These are phyloP conservation scores for Circinella umbellata DNA, from an alignment of 371 early-diverging fungal species.

Conservation along the genomic window DNA sequence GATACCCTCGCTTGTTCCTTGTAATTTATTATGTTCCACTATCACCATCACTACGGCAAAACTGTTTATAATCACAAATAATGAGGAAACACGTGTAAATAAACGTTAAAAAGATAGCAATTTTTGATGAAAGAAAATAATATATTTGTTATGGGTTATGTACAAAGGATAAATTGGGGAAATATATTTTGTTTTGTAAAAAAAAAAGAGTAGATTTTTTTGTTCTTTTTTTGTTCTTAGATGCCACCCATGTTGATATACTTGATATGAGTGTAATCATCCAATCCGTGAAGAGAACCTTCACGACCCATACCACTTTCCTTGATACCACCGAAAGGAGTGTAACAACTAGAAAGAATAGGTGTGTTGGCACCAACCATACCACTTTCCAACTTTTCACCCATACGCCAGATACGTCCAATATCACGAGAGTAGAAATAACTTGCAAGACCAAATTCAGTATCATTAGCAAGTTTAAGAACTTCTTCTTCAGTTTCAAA, in stretches of 20 bases:
- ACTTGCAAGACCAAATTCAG: constrained; percentile 79
- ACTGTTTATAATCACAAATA: too few relatives aligned
- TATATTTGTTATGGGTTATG: too few relatives aligned
- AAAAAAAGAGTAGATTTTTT: too few relatives aligned
- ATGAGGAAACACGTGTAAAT: too few relatives aligned
- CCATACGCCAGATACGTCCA: constrained; percentile 78
- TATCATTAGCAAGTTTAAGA: constrained; percentile 73
- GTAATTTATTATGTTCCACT: too few relatives aligned
- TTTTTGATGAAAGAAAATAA: too few relatives aligned
- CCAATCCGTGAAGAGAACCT: constrained; percentile 71
- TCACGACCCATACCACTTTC: constrained; percentile 85
- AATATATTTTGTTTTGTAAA: too few relatives aligned
- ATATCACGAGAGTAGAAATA: constrained; percentile 85
- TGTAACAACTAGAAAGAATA: constrained; percentile 62
- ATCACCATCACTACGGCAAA: too few relatives aligned
- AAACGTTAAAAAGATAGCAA: too few relatives aligned
- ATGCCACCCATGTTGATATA: constrained; percentile 56
- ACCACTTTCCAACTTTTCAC: constrained; percentile 82
- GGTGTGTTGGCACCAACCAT: constrained; percentile 93
- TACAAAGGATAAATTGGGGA: too few relatives aligned
- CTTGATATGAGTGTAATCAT: constrained; percentile 70
- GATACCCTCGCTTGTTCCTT: too few relatives aligned
- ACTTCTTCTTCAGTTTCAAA: constrained; percentile 78
- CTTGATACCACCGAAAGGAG: constrained; percentile 88
- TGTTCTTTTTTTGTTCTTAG: constrained; percentile 3